Evolutionary conservation across 495 filamentous ascomycete genomes (phyloP), one percentile per base, ranked within the genome.

Genomic region (Neurospora intermedia): DNA sequence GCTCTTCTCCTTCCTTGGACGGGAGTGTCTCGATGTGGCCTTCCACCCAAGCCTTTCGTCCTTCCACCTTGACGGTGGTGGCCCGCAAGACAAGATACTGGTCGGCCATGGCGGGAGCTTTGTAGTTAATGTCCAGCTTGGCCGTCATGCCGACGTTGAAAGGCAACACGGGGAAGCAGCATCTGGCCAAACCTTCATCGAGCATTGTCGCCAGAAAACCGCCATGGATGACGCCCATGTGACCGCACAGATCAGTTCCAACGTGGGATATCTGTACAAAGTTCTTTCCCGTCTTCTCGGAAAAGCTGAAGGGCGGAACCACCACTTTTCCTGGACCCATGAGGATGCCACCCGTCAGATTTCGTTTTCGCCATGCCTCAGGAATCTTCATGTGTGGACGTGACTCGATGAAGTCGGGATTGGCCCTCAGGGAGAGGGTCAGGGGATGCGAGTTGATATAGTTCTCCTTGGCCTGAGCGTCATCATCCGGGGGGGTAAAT

Each of bases 11-110:
- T 83, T 85, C 45, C 74, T 81, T 75, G 3, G 73, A 74, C 16
- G 89, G 88, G 15, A 98, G 85, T 31, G 93, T 91, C 87, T 97
- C 95, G 76, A 99, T 92, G 75, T 89, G 88, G 27, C 93, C 96
- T 82, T 94, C 91, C 7, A 98, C 94, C 95, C 95, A 99, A 27
- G 94, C 96, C 82, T 99, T 99, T 74, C 96, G 87, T 7, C 96
- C 96, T 79, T 98, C 95, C 10, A 94, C 92, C 84, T 92, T 96
- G 27, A 89, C 88, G 20, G 94, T 97, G 77, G 89, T 88, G 23
- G 93, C 96, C 71, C 87, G 87, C 66, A 99, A 81, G 35, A 96
- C 93, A 59, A 94, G 84, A 78, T 91, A 97, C 69, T 86, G 85
- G n/a, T 88, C 87, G 35, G 95, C 93, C 79, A 88, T 87, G 38